Evolutionary conservation across 306 rosid genomes (phyloP), one percentile per base, ranked within the genome.

Genomic region (Astragalus glycyphyllos): DNA sequence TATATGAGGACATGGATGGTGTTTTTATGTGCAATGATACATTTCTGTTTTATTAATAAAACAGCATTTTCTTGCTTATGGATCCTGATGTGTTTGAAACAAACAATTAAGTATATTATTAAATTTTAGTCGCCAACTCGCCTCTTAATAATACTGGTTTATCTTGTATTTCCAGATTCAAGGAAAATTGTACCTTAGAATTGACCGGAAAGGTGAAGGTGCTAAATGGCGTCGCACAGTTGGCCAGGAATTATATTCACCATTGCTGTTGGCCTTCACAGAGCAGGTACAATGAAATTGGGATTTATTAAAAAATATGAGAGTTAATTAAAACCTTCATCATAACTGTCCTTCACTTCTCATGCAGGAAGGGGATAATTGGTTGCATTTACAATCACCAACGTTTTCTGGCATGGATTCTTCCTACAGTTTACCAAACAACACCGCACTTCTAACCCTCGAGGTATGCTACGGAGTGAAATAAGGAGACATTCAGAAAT

Each of bases 241-340:
- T 61, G 98, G 97, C 79, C 98, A 94, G 84, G 97, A 94, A 77
- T 77, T 94, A 72, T 90, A 81, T 83, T 89, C 96, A 51, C 97
- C 98, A 15, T 84, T 94, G 84, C 75, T 94, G 58, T 78, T 94
- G 76, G 98, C 97, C 58, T 90, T 94, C 79, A 14, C 97, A 57
- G 96, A 90, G 70, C 90, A 90, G 96, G 97, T 94, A 71, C 45
- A 59, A 16, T 5, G 17, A 53, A 50, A 10, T 2, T 5, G 32
- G 68, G 42, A 17, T 34, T 13, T 15, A 41, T 46, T 11, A 58
- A 31, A 31, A 3, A 16, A 14, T 40, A 17, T 12, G 20, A 13
- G 14, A 57, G 42, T 29, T 71, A 71, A 54, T 29, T 71, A 71
- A 44, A 55, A 13, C 17, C 10, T 58, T 50, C 31, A 37, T 26